Evolutionary conservation across 345 rosid species (phyloP).

Genomic region (Murraya paniculata): DNA sequence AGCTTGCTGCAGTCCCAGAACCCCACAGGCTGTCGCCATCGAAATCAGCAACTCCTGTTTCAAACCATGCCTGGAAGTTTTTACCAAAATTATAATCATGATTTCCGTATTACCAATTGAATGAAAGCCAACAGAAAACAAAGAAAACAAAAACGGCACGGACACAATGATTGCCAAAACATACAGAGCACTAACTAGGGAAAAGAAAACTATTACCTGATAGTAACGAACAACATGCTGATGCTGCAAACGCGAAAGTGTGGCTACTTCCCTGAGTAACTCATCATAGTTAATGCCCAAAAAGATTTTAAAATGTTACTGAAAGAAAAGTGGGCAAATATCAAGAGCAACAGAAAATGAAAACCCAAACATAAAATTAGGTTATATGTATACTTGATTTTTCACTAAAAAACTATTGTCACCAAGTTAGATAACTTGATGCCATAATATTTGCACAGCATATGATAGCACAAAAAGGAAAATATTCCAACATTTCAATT

Average conservation of each 20-base stretch:
- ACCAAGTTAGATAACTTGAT: neutral
- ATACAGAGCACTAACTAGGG: conserved; percentile 8
- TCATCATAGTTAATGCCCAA: conserved; percentile 26
- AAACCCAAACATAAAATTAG: conserved; percentile 7
- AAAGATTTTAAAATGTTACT: conserved; percentile 13
- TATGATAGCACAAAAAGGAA: neutral
- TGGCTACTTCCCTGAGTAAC: conserved; percentile 87
- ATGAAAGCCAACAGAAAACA: neutral
- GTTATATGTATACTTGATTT: conserved; percentile 15
- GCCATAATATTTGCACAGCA: neutral
- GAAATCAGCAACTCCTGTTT: conserved; percentile 77
- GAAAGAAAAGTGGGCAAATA: neutral
- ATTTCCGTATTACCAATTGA: conserved; percentile 3
- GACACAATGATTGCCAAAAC: conserved; percentile 16
- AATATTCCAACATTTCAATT: neutral
- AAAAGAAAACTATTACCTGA: conserved; percentile 53
- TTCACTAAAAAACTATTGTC: neutral
- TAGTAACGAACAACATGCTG: conserved; percentile 99
- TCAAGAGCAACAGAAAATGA: neutral
- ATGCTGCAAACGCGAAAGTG: conserved; percentile 97
- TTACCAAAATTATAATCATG: conserved; percentile 27
- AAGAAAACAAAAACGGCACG: neutral
- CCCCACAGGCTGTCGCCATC: conserved; percentile 61
- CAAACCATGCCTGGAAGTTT: conserved; percentile 86
- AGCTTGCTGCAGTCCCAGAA: conserved; percentile 74